Evolutionary conservation across 2,329 filamentous ascomycete species (phyloP).

Genomic region (Alternaria incomplexa): DNA sequence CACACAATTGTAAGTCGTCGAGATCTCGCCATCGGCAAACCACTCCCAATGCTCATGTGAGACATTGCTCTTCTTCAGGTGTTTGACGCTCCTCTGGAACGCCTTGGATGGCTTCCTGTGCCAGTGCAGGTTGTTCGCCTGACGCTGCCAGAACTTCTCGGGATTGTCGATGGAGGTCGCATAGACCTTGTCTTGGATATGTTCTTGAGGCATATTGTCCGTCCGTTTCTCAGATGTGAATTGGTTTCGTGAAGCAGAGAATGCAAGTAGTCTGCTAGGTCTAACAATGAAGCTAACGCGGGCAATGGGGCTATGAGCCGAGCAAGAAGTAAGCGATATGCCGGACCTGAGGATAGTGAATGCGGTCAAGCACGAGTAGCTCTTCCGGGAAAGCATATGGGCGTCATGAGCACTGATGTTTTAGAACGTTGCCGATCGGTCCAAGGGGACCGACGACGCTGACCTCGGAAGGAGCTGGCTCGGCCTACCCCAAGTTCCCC

Average conservation of each 20-base stretch:
- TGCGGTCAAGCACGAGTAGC: neutral
- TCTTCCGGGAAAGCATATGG: neutral
- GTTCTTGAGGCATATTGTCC: constrained; percentile 10
- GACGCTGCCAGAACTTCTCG: constrained; percentile 74
- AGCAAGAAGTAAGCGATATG: neutral
- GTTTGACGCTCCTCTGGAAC: constrained; percentile 67
- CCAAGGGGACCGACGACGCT: constrained; percentile 7
- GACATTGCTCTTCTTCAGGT: constrained; percentile 63
- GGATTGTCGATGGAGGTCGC: constrained; percentile 69
- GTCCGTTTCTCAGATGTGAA: neutral
- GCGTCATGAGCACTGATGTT: neutral
- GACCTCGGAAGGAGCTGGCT: constrained; percentile 11
- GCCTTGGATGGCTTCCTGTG: constrained; percentile 73
- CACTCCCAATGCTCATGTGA: constrained; percentile 82
- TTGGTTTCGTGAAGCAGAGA: neutral
- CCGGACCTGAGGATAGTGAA: neutral
- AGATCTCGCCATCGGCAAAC: constrained; percentile 89
- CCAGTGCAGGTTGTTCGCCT: constrained; percentile 80
- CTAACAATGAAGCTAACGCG: neutral
- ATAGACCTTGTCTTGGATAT: constrained; percentile 59
- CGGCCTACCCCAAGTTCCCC: constrained; percentile 4
- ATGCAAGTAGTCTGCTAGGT: neutral
- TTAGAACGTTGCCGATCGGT: constrained; percentile 3
- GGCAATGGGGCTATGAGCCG: neutral
- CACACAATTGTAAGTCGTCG: constrained; percentile 89